These are phyloP conservation scores for Obba rivulosa DNA, from an alignment of 768 basidiomycete species.

Conservation along the genomic window DNA sequence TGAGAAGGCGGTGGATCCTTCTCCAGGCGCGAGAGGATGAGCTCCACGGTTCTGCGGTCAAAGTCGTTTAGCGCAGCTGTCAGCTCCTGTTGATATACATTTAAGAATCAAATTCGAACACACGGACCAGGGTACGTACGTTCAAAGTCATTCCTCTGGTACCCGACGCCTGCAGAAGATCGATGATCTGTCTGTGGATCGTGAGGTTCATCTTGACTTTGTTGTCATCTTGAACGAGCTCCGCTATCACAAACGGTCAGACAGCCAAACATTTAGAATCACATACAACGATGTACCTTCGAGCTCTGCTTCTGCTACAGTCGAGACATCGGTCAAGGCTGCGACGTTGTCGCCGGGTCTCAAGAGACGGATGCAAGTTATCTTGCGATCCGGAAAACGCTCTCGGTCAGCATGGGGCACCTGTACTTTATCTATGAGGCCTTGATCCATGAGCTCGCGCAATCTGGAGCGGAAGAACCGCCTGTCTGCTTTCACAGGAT, in stretches of 20 bases:
- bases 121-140: constrained; percentile 32
- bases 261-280: constrained; percentile 23
- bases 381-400: constrained; percentile 33
- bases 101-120: not conserved
- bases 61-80: constrained; percentile 59
- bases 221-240: constrained; percentile 1
- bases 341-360: constrained; percentile 31
- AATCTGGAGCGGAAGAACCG: constrained; percentile 76
- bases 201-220: constrained; percentile 53
- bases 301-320: not conserved
- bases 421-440: constrained; percentile 68
- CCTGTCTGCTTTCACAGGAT: constrained; percentile 73
- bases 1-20: constrained; percentile 62
- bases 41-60: constrained; percentile 78
- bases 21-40: constrained; percentile 68
- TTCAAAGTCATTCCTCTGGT: constrained; percentile 66
- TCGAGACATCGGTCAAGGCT: not conserved
- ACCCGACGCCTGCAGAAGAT: constrained; percentile 65
- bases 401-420: constrained; percentile 56
- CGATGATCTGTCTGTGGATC: constrained; percentile 76
- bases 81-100: constrained; percentile 44
- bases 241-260: constrained; percentile 22
- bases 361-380: constrained; percentile 67
- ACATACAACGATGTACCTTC: constrained; percentile 7
- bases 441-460: constrained; percentile 66